A percentile compares a stretch with the other conserved stretches of the same genome.
phyloP scores from a whole-genome alignment of 148 eudicot species.

The Gaultheria prostrata region DNA sequence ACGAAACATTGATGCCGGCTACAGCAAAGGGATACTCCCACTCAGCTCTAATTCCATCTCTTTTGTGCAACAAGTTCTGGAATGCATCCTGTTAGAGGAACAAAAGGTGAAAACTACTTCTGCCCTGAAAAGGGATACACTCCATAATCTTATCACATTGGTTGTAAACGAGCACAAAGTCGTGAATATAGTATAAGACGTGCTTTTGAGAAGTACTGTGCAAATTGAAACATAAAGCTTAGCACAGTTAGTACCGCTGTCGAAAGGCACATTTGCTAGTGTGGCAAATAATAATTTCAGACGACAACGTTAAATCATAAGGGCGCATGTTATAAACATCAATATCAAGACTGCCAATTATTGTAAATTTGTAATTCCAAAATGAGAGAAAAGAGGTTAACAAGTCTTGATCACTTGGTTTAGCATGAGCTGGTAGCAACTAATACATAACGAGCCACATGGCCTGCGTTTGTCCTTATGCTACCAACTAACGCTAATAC shows the following conservation, averaged over 20 bases:
- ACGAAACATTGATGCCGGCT: slow-evolving; percentile 79
- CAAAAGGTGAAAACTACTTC: slow-evolving; percentile 8
- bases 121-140: background rate
- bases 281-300: background rate
- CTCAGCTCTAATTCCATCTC: slow-evolving; percentile 66
- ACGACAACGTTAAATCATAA: background rate
- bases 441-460: background rate
- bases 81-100: slow-evolving; percentile 45
- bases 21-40: slow-evolving; percentile 96
- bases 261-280: background rate
- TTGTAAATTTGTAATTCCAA: background rate
- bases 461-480: background rate
- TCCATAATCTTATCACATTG: background rate
- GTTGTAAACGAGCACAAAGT: background rate
- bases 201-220: background rate
- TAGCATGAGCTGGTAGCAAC: background rate
- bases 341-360: background rate
- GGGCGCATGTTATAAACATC: background rate
- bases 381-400: background rate
- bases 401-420: background rate
- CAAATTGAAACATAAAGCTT: slow-evolving; percentile 1
- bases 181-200: background rate
- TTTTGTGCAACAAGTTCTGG: slow-evolving; percentile 64
- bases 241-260: background rate
- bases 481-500: background rate